Base-by-base conservation (phyloP, 139 green algal genomes). In the Coelastrella sp. region DNA sequence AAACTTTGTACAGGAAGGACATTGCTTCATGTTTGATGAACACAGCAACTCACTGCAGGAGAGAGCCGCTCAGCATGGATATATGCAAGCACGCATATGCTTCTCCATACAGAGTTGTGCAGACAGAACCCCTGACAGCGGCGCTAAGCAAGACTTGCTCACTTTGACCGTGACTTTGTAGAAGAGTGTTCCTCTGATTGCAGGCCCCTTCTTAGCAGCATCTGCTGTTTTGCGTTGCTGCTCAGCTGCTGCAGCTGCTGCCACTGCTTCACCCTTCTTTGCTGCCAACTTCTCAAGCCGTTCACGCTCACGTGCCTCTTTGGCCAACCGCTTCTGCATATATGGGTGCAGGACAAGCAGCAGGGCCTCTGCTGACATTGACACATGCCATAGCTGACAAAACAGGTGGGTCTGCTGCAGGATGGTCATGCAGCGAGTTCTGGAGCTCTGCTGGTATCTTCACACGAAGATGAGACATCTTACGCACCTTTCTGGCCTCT, bases 131-230 rank as follows among this genome's bases (percentile, higher is more conserved):
- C 38, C 17, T 8, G 13, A 48, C 34, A 21, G 32, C 59, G 48
- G 68, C 43, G 51, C 11, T 19, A 21, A 71, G 30, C 30, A 11
- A n/a, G n/a, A 6, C 48, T 21, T 79, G n/a, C 59, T 0, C 35
- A 96, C 94, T 92, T 93, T 93, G 32, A 96, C 92, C 11, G 91
- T 97, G 67, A 98, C 90, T 66, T 87, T 91, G 90, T 96, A 98
- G 86, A 94, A 98, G 0, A 89, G 81, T 50, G 91, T 96, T 67
- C 89, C 91, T 4, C 81, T 76, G 27, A 69, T 30, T 35, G 62
- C 62, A 21, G 27, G 25, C 19, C 64, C 57, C 8, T 43, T 53
- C 74, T 88, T 88, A 37, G 81, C 45, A 23, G 35, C 35, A 32
- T 59, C 50, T 66, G 66, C 80, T 66, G 88, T 73, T 62, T 86